Base-by-base conservation (phyloP, 169 alveolate species). In the Eimeria praecox region DNA sequence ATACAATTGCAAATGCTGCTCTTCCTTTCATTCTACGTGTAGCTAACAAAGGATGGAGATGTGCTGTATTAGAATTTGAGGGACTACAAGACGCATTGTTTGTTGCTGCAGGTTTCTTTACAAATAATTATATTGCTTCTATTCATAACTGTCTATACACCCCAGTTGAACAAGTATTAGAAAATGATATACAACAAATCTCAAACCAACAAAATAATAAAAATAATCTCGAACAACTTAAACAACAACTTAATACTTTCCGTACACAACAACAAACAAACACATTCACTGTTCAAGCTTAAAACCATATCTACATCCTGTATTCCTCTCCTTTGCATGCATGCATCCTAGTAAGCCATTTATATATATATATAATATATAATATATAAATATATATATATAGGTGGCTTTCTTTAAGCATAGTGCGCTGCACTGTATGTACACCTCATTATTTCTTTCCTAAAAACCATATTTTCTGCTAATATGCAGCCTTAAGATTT, bases 21-120 rank as follows among this genome's bases (percentile, higher is more conserved):
- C 90, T 94, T 35, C 77, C 66, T 59, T 94, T 40, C 80, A 49
- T 73, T 18, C 93, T 44, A 44, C 94, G 56, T 66, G 64, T 94
- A 0, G 96, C 94, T 2, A 64, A 62, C 85, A 62, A 71, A 56
- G 96, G 96, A 38, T 94, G 96, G 96, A 80, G 56, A 83, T 24
- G 24, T 35, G 96, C 96, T 10, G 88, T 94, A 3, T 20, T 59
- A 9, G 54, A 82, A 16, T 80, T 20, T 38, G 75, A 42, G 20
- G 85, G 77, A 33, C 94, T 94, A 42, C 80, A 56, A 94, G 52
- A 82, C 54, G 96, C 94, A 8, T 35, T 94, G 49, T 66, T 27
- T 62, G 71, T 94, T 71, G 94, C 73, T 30, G 38, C 46, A 44
- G 93, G 78, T 80, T 59, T n/a, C 64, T n/a, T 38, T 12, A 87